Conservation (phyloP, 1,139 yeast genomes). For the Taphrina deformans region DNA sequence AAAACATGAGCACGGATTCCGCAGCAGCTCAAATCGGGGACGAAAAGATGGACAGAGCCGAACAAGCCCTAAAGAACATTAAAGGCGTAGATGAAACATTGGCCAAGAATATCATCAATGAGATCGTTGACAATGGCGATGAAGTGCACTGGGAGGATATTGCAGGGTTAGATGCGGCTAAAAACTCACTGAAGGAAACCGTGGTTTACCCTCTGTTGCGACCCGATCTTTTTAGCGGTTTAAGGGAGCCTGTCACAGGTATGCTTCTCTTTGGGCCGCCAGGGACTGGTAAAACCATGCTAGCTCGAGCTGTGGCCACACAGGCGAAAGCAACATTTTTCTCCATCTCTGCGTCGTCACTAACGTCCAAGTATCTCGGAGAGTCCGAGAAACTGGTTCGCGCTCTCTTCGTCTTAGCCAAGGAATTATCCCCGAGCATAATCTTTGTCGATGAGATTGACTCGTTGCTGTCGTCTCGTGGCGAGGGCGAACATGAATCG, state of each 20-base stretch:
- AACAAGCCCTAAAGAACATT: constrained; percentile 44
- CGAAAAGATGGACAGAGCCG: constrained; percentile 34
- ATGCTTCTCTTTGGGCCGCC: constrained; percentile 97
- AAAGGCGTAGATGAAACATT: constrained; percentile 61
- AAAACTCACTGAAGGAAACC: constrained; percentile 86
- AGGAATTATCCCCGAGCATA: constrained; percentile 84
- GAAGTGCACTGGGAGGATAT: constrained; percentile 97
- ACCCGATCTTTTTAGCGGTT: constrained; percentile 87
- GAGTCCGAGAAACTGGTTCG: constrained; percentile 92
- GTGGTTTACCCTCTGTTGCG: constrained; percentile 94
- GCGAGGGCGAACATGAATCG: constrained; percentile 85
- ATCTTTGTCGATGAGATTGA: constrained; percentile 97
- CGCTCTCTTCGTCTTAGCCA: constrained; percentile 82
- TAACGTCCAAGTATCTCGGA: constrained; percentile 88
- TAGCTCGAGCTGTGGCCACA: constrained; percentile 96
- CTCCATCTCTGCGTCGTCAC: constrained; percentile 85
- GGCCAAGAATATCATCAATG: constrained; percentile 83
- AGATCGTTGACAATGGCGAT: constrained; percentile 90
- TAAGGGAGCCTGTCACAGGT: constrained; percentile 94
- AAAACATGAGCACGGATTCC: neutral
- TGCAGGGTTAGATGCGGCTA: constrained; percentile 90
- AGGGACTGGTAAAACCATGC: constrained; percentile 97
- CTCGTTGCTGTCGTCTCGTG: constrained; percentile 80
- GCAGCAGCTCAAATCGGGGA: constrained; percentile 24
- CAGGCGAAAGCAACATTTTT: constrained; percentile 94